Base-by-base conservation (phyloP, 257 asterid genomes). In the Plantago elongata region DNA sequence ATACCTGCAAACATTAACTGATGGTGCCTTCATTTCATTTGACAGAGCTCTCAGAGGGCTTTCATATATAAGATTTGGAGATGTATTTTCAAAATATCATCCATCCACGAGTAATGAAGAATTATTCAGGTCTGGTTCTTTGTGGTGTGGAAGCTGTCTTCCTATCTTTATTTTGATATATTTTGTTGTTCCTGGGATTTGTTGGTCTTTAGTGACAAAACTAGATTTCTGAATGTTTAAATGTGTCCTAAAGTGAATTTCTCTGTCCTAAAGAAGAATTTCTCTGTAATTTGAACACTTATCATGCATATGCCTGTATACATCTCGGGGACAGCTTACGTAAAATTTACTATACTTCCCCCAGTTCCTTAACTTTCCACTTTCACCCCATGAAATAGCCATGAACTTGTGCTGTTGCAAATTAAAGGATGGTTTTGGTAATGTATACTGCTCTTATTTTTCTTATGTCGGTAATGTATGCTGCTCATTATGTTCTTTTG, bases 21-120 rank as follows among this genome's bases (percentile, higher is more conserved):
- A 72, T 72, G 54, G 13, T 57, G 11, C 29, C 77, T 73, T 66
- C 75, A 14, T 54, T 63, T 64, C 58, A 65, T 68, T 74, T 72
- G 79, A 54, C 85, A 93, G 99, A 79, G 79, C 96, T 71, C 95
- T 93, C 57, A 79, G 75, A 80, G 89, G 92, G 64, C 78, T 77
- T 79, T 93, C 99, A 17, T 93, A 81, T 68, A 77, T 89, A 70
- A 82, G 99, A 56, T 93, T 83, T 65, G 97, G 99, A 49, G 97
- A 93, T 72, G 94, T 81, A 73, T 93, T 93, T 74, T 81, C 97
- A 11, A 89, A 80, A 76, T 80, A 81, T 65, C 96, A 81, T 54
- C 97, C 99, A 49, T 79, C 75, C 73, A 75, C 90, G 46, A 93
- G 84, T 74, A 79, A 75, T 70, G 97, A 93, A 80, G 97, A 89